These are phyloP conservation scores for Cephaloascus fragrans DNA, from an alignment of 805 yeast species.

Conservation along the genomic window DNA sequence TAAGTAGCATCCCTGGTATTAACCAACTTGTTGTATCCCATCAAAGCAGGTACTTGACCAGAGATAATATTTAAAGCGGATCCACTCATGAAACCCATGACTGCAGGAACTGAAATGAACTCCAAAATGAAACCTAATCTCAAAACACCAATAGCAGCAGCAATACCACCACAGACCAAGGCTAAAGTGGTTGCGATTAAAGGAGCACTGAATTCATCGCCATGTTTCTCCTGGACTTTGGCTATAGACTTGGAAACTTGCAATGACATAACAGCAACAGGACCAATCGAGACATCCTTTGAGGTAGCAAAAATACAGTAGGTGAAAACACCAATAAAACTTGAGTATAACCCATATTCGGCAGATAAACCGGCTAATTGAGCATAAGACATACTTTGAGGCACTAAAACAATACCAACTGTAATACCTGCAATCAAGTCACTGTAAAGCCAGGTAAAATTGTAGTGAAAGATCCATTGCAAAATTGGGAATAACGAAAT, in stretches of 20 bases:
- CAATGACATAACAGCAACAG: slow-evolving; percentile 91
- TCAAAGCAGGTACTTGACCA: slow-evolving; percentile 81
- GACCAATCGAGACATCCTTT: slow-evolving; percentile 92
- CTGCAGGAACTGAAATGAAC: slow-evolving; percentile 84
- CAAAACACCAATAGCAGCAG: slow-evolving; percentile 72
- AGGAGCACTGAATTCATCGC: slow-evolving; percentile 43
- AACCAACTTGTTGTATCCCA: slow-evolving; percentile 63
- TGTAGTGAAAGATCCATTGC: slow-evolving; percentile 82
- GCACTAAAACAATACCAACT: slow-evolving; percentile 87
- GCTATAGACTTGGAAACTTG: slow-evolving; percentile 75
- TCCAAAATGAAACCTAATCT: slow-evolving; percentile 85
- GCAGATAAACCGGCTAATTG: slow-evolving; percentile 72
- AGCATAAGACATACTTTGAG: slow-evolving; percentile 95
- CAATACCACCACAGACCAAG: slow-evolving; percentile 76
- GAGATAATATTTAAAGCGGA: slow-evolving; percentile 75
- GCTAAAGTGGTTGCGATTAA: slow-evolving; percentile 74
- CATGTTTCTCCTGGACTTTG: slow-evolving; percentile 36
- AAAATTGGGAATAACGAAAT: slow-evolving; percentile 67
- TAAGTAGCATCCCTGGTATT: slow-evolving; percentile 69
- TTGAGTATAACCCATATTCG: slow-evolving; percentile 83
- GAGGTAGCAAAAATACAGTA: slow-evolving; percentile 91
- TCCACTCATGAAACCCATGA: slow-evolving; percentile 91
- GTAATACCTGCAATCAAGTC: slow-evolving; percentile 90
- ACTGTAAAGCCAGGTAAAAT: slow-evolving; percentile 65
- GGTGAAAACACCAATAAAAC: slow-evolving; percentile 82